These are phyloP conservation scores for Coemansia sp. DNA, from an alignment of 192 early-diverging fungal species.

Conservation along the genomic window DNA sequence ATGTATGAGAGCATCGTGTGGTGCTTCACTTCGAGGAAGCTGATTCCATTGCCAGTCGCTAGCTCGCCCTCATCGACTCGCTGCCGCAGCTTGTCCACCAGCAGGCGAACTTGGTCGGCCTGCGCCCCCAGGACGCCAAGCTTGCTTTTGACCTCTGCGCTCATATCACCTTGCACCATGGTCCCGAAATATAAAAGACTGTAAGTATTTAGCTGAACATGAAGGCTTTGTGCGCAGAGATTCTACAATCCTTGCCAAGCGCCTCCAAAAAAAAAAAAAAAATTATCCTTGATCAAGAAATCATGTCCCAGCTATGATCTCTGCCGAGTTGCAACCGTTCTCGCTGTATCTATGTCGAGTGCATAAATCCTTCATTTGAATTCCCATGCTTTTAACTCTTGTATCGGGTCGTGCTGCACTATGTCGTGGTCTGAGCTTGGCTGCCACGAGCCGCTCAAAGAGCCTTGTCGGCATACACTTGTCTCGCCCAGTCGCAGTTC, in stretches of 20 bases:
- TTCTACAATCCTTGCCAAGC: too few relatives aligned
- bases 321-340: too few relatives aligned
- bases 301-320: background rate
- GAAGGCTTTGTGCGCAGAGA: too few relatives aligned
- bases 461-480: background rate
- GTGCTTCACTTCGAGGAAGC: conserved; percentile 89
- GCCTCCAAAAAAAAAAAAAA: too few relatives aligned
- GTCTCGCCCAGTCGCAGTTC: background rate
- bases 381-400: background rate
- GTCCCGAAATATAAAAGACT: background rate
- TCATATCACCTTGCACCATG: conserved; percentile 6
- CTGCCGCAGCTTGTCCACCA: conserved; percentile 46
- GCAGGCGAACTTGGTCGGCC: conserved; percentile 48
- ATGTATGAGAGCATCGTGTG: conserved; percentile 89
- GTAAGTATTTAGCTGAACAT: conserved; percentile 2
- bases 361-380: background rate
- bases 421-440: background rate
- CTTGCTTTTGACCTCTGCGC: conserved; percentile 14
- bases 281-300: conserved; percentile 1
- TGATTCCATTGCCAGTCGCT: conserved; percentile 78
- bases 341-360: too few relatives aligned
- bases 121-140: conserved; percentile 34
- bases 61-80: conserved; percentile 61
- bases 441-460: background rate
- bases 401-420: background rate